Percentiles rank a stretch among this genome's conserved stretches.
Conservation (phyloP, 2,329 filamentous ascomycete genomes). For the Exophiala sp. region DNA sequence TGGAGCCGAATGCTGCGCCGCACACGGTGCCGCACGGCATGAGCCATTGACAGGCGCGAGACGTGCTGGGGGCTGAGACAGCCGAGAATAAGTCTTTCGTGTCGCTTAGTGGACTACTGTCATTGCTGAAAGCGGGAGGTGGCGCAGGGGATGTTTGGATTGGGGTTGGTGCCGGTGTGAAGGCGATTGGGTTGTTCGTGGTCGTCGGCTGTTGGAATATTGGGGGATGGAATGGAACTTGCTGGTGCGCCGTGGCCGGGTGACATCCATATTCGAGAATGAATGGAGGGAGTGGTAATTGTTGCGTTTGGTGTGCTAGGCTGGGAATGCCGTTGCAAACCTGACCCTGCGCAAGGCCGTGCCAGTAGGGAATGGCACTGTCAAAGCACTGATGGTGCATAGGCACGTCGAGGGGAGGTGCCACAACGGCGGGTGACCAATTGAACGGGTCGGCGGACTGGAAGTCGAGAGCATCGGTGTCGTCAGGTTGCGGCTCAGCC, state of each 20-base stretch:
- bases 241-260: constrained; percentile 23
- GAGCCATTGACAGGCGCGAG: constrained; percentile 26
- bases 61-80: constrained; percentile 13
- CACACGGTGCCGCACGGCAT: constrained; percentile 29
- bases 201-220: background rate
- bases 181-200: background rate
- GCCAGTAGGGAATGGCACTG: constrained; percentile 18
- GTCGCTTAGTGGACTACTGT: background rate
- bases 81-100: constrained; percentile 12
- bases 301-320: constrained; percentile 12
- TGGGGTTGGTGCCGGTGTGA: background rate
- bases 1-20: constrained; percentile 24
- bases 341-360: constrained; percentile 11
- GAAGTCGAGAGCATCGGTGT: constrained; percentile 3
- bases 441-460: constrained; percentile 4
- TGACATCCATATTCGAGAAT: constrained; percentile 22
- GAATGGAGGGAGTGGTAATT: constrained; percentile 19
- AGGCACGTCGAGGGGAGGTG: constrained; percentile 20
- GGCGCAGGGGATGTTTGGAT: background rate
- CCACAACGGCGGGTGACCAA: constrained; percentile 6
- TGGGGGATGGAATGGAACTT: constrained; percentile 1
- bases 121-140: background rate
- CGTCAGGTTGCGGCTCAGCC: constrained; percentile 8
- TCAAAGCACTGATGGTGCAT: constrained; percentile 27
- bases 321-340: constrained; percentile 16